Evolutionary conservation across 129 eudicot species (phyloP).

Genomic region (Centella asiatica): DNA sequence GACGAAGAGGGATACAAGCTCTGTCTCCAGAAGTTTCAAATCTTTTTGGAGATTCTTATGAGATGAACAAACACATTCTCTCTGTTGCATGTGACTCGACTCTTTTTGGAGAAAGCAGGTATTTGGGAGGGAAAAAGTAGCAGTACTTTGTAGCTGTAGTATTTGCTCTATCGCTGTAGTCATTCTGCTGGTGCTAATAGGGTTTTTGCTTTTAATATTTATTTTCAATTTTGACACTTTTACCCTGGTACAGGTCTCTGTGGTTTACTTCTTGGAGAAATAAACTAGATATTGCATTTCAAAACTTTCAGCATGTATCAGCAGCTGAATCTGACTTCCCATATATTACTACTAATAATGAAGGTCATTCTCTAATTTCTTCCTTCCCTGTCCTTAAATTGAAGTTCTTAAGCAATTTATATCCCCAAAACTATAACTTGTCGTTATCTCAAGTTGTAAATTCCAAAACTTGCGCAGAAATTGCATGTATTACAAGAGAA

Average conservation of each 20-base stretch:
- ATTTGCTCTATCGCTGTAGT: too few relatives aligned
- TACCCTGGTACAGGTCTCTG: constrained; percentile 29
- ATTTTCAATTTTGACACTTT: constrained; percentile 1
- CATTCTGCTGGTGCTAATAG: too few relatives aligned
- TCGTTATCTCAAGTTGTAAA: constrained; percentile 7
- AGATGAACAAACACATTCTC: constrained; percentile 39
- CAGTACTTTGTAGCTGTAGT: neutral
- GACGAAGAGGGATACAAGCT: constrained; percentile 34
- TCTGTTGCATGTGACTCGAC: constrained; percentile 34
- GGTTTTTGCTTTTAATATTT: neutral
- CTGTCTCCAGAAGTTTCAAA: constrained; percentile 15
- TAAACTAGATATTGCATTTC: constrained; percentile 31
- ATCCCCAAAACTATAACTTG: neutral
- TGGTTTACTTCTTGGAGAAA: constrained; percentile 61
- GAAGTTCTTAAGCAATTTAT: neutral
- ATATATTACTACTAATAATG: constrained; percentile 17
- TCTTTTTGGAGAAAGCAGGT: constrained; percentile 39
- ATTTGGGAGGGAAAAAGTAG: too few relatives aligned
- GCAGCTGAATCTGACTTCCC: constrained; percentile 15
- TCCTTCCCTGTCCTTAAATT: neutral
- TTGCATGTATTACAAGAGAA: constrained; percentile 18
- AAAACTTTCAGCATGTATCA: constrained; percentile 15
- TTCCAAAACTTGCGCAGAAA: constrained; percentile 24
- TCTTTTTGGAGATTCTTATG: constrained; percentile 30
- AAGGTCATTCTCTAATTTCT: constrained; percentile 29